phyloP scores from a whole-genome alignment of 1,284 basidiomycete species.

The Tilletiaria anomala region DNA sequence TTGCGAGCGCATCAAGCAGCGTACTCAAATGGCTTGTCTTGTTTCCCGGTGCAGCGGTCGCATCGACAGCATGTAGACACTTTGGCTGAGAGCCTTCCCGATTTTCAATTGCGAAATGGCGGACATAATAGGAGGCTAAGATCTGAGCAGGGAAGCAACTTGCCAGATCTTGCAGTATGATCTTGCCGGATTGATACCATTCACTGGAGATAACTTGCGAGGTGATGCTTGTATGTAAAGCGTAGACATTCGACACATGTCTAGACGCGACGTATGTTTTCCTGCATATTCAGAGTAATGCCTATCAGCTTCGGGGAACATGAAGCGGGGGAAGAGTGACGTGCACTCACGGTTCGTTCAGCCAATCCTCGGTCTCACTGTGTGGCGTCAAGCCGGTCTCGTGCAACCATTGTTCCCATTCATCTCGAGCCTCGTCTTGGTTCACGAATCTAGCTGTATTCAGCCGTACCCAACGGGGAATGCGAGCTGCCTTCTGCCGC shows the following conservation, averaged over 20 bases:
- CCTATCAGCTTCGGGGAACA: constrained; percentile 69
- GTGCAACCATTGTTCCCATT: constrained; percentile 29
- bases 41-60: constrained; percentile 92
- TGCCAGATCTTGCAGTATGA: constrained; percentile 94
- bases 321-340: constrained; percentile 42
- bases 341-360: constrained; percentile 6
- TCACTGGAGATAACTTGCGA: constrained; percentile 15
- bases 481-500: constrained; percentile 11
- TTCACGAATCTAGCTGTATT: constrained; percentile 12
- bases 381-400: constrained; percentile 6
- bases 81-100: too few species aligned
- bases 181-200: constrained; percentile 56
- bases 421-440: constrained; percentile 51
- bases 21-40: constrained; percentile 89
- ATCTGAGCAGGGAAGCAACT: constrained; percentile 87
- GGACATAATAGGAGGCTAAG: constrained; percentile 9
- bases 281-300: constrained; percentile 49
- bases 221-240: constrained; percentile 51
- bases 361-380: constrained; percentile 9
- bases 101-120: constrained; percentile 15
- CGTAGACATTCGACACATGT: constrained; percentile 65
- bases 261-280: constrained; percentile 28
- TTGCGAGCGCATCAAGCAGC: constrained; percentile 40
- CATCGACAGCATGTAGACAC: constrained; percentile 58
- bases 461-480: constrained; percentile 33